Base-by-base conservation (phyloP, 106 monocot genomes). In the Apostasia ramifera region DNA sequence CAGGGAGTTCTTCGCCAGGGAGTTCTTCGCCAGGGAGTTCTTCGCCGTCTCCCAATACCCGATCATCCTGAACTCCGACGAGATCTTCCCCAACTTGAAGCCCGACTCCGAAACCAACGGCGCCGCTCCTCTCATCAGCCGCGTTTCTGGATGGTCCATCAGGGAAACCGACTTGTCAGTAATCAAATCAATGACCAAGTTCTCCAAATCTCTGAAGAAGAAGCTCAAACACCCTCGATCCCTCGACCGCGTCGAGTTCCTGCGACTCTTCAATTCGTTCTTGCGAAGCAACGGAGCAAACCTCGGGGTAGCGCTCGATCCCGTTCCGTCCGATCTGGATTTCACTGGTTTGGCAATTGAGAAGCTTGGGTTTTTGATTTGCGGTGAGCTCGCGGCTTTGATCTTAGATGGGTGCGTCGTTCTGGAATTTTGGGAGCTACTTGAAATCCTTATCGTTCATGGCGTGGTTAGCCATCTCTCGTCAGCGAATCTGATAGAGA, bases 1-100 rank as follows among this genome's bases (percentile, higher is more conserved):
- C 40, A 74, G 52, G 39, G 11, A 71, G 38, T 13, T 61, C 59
- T 37, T 53, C 11, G 9, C 78, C 40, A 74, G 52, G 39, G 11
- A 71, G 38, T 13, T 61, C 59, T 37, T 53, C 11, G 9, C 78
- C 40, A 74, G 52, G 39, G 11, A 71, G 38, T 13, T 61, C 59
- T 37, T 53, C 11, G 9, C 78, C 40, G n/a, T 8, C 56, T 12
- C 3, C 57, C 70, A 60, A 41, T 7, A 70, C 68, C 90, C 87
- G 7, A 77, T 87, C 68, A 66, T 90, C 66, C 80, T 85, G 66
- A 77, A 82, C 63, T 41, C 78, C 10, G 70, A 77, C 53, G 80
- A 55, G 6, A 77, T 83, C 52, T 41, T 77, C 68, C 78, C 73
- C 26, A 69, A 63, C 6, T 72, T 89, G 46, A 40, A 40, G 2